Conservation (phyloP, 2,329 filamentous ascomycete species). For the Apiospora aurea region DNA sequence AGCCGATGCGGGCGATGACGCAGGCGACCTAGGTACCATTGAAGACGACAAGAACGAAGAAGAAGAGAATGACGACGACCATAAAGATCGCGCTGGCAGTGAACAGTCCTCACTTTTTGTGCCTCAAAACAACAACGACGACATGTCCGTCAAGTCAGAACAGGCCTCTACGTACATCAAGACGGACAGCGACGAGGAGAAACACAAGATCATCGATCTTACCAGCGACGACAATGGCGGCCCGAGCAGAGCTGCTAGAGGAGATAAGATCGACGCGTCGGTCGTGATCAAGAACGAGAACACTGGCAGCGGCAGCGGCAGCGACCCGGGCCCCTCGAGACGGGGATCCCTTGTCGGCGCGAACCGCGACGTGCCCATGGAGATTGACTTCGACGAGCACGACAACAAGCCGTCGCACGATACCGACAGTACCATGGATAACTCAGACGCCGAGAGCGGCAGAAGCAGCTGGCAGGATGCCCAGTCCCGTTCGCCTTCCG, state of each 20-base stretch:
- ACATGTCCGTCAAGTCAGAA: background rate
- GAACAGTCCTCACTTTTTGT: background rate
- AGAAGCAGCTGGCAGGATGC: background rate
- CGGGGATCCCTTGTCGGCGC: background rate
- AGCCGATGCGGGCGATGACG: background rate
- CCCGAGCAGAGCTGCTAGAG: background rate
- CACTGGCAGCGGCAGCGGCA: background rate
- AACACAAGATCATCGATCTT: slow-evolving; percentile 13
- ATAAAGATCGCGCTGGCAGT: background rate
- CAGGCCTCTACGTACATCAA: background rate
- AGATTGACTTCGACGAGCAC: background rate
- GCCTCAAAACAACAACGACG: background rate
- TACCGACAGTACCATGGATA: background rate
- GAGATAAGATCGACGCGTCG: background rate
- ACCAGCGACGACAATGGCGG: slow-evolving; percentile 4
- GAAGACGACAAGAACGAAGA: background rate
- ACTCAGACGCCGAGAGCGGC: background rate
- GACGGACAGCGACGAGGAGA: slow-evolving; percentile 20
- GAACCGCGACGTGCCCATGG: background rate
- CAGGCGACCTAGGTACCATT: background rate
- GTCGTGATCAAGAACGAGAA: background rate
- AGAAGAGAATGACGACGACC: background rate
- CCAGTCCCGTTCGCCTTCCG: background rate
- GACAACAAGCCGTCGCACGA: background rate
- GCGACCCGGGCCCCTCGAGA: background rate